phyloP scores from a whole-genome alignment of 116 monocot species.

The Phalaenopsis hybrid region DNA sequence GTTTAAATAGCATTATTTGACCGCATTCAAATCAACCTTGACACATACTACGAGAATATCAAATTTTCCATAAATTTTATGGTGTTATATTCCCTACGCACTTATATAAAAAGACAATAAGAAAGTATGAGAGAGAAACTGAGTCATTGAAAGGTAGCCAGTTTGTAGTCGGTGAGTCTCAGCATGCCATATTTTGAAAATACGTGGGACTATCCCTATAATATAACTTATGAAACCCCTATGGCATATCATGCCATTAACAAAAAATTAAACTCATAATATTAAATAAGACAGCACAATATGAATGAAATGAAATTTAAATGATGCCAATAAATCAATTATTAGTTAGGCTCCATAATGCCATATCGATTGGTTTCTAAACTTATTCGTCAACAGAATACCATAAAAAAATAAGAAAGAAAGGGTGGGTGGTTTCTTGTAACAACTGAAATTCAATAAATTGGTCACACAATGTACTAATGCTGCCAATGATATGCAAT shows the following conservation, averaged over 20 bases:
- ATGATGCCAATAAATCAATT: background rate
- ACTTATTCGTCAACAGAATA: background rate
- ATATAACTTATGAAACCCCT: background rate
- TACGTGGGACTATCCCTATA: background rate
- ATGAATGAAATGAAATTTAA: background rate
- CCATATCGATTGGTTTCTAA: background rate
- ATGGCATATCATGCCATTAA: background rate
- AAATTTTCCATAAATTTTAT: background rate
- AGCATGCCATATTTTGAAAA: background rate
- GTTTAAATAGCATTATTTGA: background rate
- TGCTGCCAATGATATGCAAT: background rate
- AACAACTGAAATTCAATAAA: conserved; percentile 1
- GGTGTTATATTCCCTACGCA: background rate
- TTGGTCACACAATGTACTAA: background rate
- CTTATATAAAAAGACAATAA: too few species aligned
- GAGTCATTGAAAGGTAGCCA: background rate
- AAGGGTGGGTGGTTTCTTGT: background rate
- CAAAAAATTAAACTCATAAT: background rate
- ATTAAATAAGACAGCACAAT: background rate
- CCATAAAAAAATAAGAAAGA: background rate
- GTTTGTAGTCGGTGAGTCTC: background rate
- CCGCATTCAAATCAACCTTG: background rate
- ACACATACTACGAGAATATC: background rate
- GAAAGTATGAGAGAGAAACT: background rate
- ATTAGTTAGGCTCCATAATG: background rate